Evolutionary conservation across 2,329 filamentous ascomycete genomes (phyloP), one percentile per base, ranked within the genome.

Genomic region (Alternaria dauci): DNA sequence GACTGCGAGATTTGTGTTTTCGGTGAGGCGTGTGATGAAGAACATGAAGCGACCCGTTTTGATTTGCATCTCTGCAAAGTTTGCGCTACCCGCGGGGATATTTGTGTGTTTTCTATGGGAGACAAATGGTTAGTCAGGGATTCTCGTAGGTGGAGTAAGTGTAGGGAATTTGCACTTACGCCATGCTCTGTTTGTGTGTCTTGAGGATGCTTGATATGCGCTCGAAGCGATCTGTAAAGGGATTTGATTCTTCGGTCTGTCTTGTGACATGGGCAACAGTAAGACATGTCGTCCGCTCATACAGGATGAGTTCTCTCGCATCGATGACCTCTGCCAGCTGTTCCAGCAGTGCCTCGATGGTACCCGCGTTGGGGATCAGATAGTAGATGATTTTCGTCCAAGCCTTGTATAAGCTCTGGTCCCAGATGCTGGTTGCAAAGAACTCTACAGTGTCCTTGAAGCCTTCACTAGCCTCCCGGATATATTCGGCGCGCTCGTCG

Each of bases 381-480:
- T 94, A 94, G 83, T 99, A 95, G 62, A 99, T 97, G 71, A 99
- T 97, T 76, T 92, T 92, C 0, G 95, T 95, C 95, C 95, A 99
- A 1, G 95, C 95, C 80, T 96, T 96, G 84, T 98, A 99, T 38
- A 99, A 84, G 56, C 91, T 96, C 82, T 99, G 95, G 75, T 99
- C 95, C 95, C 95, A 99, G 75, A 99, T 99, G 55, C 92, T 96
- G 32, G 94, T 98, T 9, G 93, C 92, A 77, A 97, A 98, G 61
- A 94, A 93, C 59, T 92, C 92, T 62, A 97, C 81, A 0, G 66
- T 76, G 47, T 83, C 78, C 47, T 89, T 87, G 76, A 96, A 88
- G 18, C 84, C 80, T 58, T 87, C 86, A 57, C 91, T 94, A 74
- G 92, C 92, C 65, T 88, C 87, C 59, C 90, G 87, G 64, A 97